Conservation (phyloP, 83 land plant genomes). For the Thuja plicata region DNA sequence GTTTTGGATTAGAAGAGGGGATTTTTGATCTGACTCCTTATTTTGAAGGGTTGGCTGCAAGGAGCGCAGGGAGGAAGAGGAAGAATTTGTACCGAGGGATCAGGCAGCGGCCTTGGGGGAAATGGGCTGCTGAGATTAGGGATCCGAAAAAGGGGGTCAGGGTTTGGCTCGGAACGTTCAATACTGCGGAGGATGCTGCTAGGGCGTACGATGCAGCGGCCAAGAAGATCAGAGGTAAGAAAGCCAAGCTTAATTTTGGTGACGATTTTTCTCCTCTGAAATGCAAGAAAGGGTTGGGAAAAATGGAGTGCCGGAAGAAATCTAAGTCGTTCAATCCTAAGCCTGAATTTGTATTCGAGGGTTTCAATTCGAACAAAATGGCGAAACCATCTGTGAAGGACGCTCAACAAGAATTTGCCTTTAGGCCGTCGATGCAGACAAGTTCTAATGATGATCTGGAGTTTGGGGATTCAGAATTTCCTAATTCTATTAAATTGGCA, state of each 20-base stretch:
- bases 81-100: constrained; percentile 8
- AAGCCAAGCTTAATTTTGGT: not conserved
- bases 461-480: not conserved
- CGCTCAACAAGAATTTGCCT: not conserved
- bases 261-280: not conserved
- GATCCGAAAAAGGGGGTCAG: constrained; percentile 3
- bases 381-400: not conserved
- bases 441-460: not conserved
- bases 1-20: too few species aligned
- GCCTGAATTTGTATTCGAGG: not conserved
- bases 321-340: not conserved
- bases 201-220: constrained; percentile 6
- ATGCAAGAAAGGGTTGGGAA: not conserved
- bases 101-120: constrained; percentile 15
- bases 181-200: constrained; percentile 13
- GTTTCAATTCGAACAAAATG: not conserved
- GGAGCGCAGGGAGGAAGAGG: constrained; percentile 4
- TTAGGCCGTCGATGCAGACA: not conserved
- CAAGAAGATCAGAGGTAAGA: constrained; percentile 12
- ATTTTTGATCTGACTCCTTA: not conserved
- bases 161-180: constrained; percentile 13
- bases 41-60: not conserved
- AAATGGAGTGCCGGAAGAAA: not conserved
- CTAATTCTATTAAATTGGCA: not conserved
- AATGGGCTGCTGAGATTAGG: constrained; percentile 16